Conservation (phyloP, 768 basidiomycete species). For the Mycena capillaripes region DNA sequence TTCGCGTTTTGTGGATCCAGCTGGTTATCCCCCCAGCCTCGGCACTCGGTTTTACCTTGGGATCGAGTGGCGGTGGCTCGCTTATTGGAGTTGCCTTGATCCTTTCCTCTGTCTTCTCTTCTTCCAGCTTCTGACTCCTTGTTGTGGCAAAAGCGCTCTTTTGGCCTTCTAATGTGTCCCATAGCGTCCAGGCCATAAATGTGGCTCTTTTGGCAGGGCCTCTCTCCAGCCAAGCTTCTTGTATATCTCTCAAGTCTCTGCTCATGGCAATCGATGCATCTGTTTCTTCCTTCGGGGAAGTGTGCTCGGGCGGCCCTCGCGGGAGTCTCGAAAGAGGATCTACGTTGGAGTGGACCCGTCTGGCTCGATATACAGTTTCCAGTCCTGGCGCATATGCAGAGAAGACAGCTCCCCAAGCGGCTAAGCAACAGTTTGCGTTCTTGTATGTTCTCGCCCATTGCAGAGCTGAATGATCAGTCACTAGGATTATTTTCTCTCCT, state of each 20-base stretch:
- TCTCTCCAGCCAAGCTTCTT: not conserved
- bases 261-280: not conserved
- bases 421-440: constrained; percentile 30
- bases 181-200: not conserved
- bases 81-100: too few species aligned
- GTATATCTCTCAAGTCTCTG: not conserved
- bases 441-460: constrained; percentile 25
- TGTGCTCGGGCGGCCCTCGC: not conserved
- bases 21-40: too few species aligned
- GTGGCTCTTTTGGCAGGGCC: not conserved
- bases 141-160: not conserved
- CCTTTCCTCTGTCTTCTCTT: too few species aligned
- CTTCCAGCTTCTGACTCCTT: not conserved
- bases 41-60: too few species aligned
- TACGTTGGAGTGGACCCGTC: constrained; percentile 12
- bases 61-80: too few species aligned
- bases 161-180: not conserved
- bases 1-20: too few species aligned
- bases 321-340: constrained; percentile 5
- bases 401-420: constrained; percentile 43
- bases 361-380: constrained; percentile 6
- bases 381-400: constrained; percentile 11
- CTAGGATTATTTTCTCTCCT: constrained; percentile 39
- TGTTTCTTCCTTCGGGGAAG: not conserved
- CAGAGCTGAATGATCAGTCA: constrained; percentile 22